Conservation (phyloP, 192 early-diverging fungal species). For the Umbelopsis sp. region DNA sequence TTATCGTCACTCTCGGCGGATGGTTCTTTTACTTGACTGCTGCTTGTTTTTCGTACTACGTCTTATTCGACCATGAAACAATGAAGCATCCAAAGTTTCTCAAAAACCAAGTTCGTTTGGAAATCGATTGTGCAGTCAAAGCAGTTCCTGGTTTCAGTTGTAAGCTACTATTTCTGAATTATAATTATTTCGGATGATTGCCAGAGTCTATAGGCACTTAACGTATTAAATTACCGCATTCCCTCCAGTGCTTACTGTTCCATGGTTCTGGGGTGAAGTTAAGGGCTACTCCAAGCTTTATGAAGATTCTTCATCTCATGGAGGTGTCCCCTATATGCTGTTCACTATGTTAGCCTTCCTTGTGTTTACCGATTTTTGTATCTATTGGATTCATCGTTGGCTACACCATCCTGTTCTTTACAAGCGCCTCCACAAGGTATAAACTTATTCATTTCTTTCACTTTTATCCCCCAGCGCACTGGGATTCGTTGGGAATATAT, state of each 20-base stretch:
- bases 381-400: slow-evolving; percentile 97
- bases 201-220: no score
- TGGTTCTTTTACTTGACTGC: slow-evolving; percentile 81
- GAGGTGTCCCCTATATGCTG: slow-evolving; percentile 56
- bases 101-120: slow-evolving; percentile 84
- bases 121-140: slow-evolving; percentile 77
- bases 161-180: neutral
- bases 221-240: no score
- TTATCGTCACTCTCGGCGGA: slow-evolving; percentile 72
- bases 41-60: slow-evolving; percentile 76
- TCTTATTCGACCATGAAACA: slow-evolving; percentile 88
- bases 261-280: slow-evolving; percentile 92
- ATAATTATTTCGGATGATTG: neutral
- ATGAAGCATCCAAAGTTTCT: slow-evolving; percentile 94
- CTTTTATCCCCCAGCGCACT: neutral
- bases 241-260: slow-evolving; percentile 82
- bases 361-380: slow-evolving; percentile 90
- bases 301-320: slow-evolving; percentile 49
- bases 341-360: slow-evolving; percentile 75
- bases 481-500: neutral
- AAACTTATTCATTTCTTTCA: neutral
- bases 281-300: slow-evolving; percentile 88
- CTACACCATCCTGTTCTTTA: slow-evolving; percentile 92
- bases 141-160: slow-evolving; percentile 80
- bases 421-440: slow-evolving; percentile 83